phyloP scores from a whole-genome alignment of 352 stramenopile genomes.

The Pythium coloratum region DNA sequence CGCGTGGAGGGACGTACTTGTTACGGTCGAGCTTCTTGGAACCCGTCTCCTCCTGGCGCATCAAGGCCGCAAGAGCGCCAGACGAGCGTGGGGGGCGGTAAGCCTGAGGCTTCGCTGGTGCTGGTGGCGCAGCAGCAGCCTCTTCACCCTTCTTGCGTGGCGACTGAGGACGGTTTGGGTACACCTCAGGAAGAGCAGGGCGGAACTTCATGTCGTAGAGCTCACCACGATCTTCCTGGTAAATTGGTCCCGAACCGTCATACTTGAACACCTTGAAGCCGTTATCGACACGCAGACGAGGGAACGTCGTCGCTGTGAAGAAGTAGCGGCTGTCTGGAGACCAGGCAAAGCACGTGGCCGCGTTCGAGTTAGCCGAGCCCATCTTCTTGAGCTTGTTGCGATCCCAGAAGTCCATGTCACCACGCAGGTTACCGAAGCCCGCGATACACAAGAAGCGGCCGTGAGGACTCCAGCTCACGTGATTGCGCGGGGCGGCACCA shows the following conservation, averaged over 20 bases:
- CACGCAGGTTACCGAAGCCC: slow-evolving; percentile 97
- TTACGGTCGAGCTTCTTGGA: slow-evolving; percentile 83
- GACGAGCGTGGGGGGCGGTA: slow-evolving; percentile 89
- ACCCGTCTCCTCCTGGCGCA: slow-evolving; percentile 86
- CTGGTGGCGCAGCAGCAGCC: slow-evolving; percentile 39
- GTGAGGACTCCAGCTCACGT: slow-evolving; percentile 94
- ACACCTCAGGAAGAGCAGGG: slow-evolving; percentile 69
- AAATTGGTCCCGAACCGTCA: slow-evolving; percentile 90
- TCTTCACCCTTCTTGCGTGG: slow-evolving; percentile 71
- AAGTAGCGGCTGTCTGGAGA: slow-evolving; percentile 95
- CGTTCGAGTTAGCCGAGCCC: slow-evolving; percentile 79
- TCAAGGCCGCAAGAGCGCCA: slow-evolving; percentile 92
- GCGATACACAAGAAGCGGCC: slow-evolving; percentile 95
- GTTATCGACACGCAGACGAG: slow-evolving; percentile 99
- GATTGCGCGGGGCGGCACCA: slow-evolving; percentile 94
- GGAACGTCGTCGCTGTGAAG: slow-evolving; percentile 94
- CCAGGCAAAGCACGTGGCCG: slow-evolving; percentile 87
- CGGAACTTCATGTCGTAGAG: slow-evolving; percentile 90
- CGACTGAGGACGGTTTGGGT: slow-evolving; percentile 88
- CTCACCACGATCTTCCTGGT: slow-evolving; percentile 79
- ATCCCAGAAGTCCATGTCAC: slow-evolving; percentile 96
- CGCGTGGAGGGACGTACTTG: slow-evolving; percentile 73
- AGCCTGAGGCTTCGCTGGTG: slow-evolving; percentile 67
- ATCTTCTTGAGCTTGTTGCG: slow-evolving; percentile 97
- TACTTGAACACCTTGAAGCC: slow-evolving; percentile 96